Evolutionary conservation across 2,329 filamentous ascomycete genomes (phyloP).

Genomic region (Fonsecaea monophora): DNA sequence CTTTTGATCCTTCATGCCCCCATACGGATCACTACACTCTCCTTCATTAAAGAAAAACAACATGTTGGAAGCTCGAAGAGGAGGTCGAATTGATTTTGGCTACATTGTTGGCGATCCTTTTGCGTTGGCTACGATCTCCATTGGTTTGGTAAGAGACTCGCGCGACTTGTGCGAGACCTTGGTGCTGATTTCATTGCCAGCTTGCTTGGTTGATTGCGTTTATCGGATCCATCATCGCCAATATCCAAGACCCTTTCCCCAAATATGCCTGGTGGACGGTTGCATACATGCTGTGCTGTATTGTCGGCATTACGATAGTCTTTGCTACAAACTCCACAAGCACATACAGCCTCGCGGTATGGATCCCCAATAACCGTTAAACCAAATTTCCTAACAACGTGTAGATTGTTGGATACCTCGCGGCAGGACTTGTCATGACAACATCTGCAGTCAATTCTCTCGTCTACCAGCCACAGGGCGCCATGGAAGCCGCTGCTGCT

Average conservation of each 20-base stretch:
- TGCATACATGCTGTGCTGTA: constrained; percentile 83
- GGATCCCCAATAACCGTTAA: constrained; percentile 39
- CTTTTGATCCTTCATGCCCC: constrained; percentile 65
- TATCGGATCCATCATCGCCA: constrained; percentile 79
- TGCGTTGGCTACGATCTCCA: constrained; percentile 90
- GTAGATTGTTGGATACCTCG: constrained; percentile 81
- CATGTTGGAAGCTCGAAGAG: constrained; percentile 43
- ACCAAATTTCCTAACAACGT: constrained; percentile 40
- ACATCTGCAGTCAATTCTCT: constrained; percentile 86
- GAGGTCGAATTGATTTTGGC: constrained; percentile 69
- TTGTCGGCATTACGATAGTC: constrained; percentile 78
- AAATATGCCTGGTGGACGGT: constrained; percentile 93
- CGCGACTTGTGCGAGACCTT: background rate
- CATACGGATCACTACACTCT: constrained; percentile 74
- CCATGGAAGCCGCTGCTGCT: constrained; percentile 84
- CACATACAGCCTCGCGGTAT: constrained; percentile 86
- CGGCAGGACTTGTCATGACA: constrained; percentile 80
- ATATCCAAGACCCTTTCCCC: constrained; percentile 69
- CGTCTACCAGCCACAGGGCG: constrained; percentile 75
- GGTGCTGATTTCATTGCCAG: constrained; percentile 65
- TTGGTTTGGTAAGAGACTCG: constrained; percentile 74
- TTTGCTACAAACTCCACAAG: constrained; percentile 83
- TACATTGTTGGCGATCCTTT: constrained; percentile 97
- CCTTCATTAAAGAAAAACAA: constrained; percentile 73
- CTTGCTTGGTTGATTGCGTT: constrained; percentile 95